Percentiles rank a stretch among this genome's conserved stretches.
Conservation (phyloP, 495 filamentous ascomycete species). For the Penicillium herquei region DNA sequence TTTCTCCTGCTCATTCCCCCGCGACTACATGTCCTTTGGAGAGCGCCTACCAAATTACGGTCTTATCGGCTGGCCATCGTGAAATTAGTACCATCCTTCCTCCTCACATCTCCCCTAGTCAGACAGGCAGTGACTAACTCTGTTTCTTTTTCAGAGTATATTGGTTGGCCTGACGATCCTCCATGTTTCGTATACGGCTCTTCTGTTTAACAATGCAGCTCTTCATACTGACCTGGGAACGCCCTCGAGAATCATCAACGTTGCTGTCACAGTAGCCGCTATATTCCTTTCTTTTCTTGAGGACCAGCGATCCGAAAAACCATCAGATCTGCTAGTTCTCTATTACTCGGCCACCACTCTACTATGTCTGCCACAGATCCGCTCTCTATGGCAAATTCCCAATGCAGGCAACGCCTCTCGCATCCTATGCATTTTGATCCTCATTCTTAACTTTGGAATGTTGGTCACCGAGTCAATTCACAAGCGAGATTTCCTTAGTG, state of each 20-base stretch:
- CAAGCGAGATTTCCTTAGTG: constrained; percentile 20
- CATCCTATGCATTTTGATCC: constrained; percentile 14
- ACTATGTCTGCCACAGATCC: constrained; percentile 23
- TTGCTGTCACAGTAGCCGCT: constrained; percentile 14
- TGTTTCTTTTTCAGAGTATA: background rate
- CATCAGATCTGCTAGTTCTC: constrained; percentile 32
- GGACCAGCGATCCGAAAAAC: constrained; percentile 31
- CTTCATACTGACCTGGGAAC: constrained; percentile 18
- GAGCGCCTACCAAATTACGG: background rate
- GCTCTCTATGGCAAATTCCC: constrained; percentile 26
- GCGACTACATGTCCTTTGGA: background rate
- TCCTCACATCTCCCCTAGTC: background rate
- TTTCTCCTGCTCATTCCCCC: constrained; percentile 25
- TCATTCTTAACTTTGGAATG: constrained; percentile 12
- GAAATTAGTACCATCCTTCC: background rate
- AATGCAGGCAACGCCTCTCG: background rate
- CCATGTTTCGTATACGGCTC: constrained; percentile 22
- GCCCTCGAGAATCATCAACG: constrained; percentile 16
- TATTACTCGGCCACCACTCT: constrained; percentile 28
- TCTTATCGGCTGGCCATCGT: background rate
- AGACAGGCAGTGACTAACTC: constrained; percentile 22
- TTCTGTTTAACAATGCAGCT: constrained; percentile 8
- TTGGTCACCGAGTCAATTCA: constrained; percentile 25
- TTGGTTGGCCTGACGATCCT: constrained; percentile 12
- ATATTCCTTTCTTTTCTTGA: constrained; percentile 26